A percentile compares a stretch with the other conserved stretches of the same genome.
phyloP scores from a whole-genome alignment of 1,284 basidiomycete species.

The Pseudozyma pruni region DNA sequence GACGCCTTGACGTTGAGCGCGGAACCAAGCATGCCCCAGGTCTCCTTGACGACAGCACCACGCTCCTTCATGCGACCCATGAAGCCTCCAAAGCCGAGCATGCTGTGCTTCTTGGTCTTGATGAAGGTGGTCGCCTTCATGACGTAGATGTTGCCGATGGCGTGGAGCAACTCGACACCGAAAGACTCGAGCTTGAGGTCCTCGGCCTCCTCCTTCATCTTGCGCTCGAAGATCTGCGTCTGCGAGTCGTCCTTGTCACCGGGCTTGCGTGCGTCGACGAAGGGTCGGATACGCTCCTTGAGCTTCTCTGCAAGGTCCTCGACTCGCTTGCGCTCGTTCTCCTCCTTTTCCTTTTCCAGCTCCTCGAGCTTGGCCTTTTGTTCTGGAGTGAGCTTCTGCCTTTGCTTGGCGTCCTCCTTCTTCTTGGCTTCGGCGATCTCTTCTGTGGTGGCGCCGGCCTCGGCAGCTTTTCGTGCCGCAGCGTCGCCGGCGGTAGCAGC shows the following conservation, averaged over 20 bases:
- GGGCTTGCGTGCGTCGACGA: constrained; percentile 77
- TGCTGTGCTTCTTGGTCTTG: constrained; percentile 77
- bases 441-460: constrained; percentile 52
- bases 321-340: constrained; percentile 64
- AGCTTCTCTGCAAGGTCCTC: constrained; percentile 64
- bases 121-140: constrained; percentile 91
- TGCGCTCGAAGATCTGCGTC: constrained; percentile 73
- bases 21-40: constrained; percentile 70
- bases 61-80: constrained; percentile 95
- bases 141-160: constrained; percentile 79
- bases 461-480: constrained; percentile 59
- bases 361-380: constrained; percentile 71
- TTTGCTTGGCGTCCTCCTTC: constrained; percentile 70
- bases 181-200: constrained; percentile 98
- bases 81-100: constrained; percentile 87
- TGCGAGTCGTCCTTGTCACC: constrained; percentile 87
- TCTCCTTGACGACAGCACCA: constrained; percentile 75
- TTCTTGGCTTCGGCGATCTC: constrained; percentile 53
- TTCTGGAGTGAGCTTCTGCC: constrained; percentile 78
- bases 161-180: constrained; percentile 82
- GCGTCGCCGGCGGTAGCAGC: constrained; percentile 42
- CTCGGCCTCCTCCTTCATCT: constrained; percentile 86
- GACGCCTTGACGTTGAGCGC: constrained; percentile 72
- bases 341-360: constrained; percentile 67
- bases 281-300: constrained; percentile 66